Percentiles rank a stretch among this genome's conserved stretches.
Evolutionary conservation across 2,329 filamentous ascomycete species (phyloP).

Genomic region (Fusarium domesticum): DNA sequence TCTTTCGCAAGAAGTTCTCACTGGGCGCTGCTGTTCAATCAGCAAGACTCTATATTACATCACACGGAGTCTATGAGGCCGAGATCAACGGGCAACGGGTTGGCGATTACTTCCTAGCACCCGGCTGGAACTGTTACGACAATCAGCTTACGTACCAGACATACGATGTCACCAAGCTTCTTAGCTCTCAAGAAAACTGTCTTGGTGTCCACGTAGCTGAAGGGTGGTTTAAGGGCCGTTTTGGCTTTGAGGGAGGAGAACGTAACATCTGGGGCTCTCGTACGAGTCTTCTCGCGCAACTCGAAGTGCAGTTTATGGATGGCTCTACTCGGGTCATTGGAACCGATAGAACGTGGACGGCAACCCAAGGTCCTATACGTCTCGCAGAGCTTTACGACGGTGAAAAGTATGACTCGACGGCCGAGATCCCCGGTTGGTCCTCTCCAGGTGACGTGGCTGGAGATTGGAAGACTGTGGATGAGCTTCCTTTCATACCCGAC

Average conservation of each 20-base stretch:
- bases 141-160: slow-evolving; percentile 49
- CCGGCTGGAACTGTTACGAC: slow-evolving; percentile 52
- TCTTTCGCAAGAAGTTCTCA: slow-evolving; percentile 16
- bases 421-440: slow-evolving; percentile 22
- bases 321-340: slow-evolving; percentile 28
- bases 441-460: not conserved
- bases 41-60: slow-evolving; percentile 43
- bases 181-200: slow-evolving; percentile 26
- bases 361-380: slow-evolving; percentile 33
- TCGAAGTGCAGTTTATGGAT: slow-evolving; percentile 37
- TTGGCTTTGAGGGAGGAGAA: slow-evolving; percentile 29
- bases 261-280: slow-evolving; percentile 38
- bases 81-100: slow-evolving; percentile 43
- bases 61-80: slow-evolving; percentile 45
- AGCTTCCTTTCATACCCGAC: slow-evolving; percentile 9
- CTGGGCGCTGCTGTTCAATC: not conserved
- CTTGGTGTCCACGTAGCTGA: slow-evolving; percentile 38
- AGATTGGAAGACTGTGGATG: slow-evolving; percentile 14
- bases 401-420: slow-evolving; percentile 46
- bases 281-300: slow-evolving; percentile 38
- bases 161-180: slow-evolving; percentile 46
- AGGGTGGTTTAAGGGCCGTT: slow-evolving; percentile 47
- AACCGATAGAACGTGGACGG: slow-evolving; percentile 41
- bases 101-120: slow-evolving; percentile 43
- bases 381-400: slow-evolving; percentile 50